Evolutionary conservation across 192 early-diverging fungal genomes (phyloP).

Genomic region (Jimgerdemannia flammicorona): DNA sequence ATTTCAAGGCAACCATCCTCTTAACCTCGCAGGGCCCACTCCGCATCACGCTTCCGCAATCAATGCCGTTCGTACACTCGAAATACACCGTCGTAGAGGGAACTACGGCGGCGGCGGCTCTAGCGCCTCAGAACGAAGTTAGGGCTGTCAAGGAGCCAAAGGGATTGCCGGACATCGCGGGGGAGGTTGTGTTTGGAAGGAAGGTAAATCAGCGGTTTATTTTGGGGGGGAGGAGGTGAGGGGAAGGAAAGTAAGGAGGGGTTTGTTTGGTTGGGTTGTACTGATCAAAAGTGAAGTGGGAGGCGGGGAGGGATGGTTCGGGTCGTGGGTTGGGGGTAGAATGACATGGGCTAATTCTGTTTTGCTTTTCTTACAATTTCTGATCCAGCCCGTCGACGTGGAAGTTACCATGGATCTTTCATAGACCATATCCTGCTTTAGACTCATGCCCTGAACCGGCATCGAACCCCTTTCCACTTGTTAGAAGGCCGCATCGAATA

Average conservation of each 20-base stretch:
- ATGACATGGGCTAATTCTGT: neutral
- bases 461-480: no score
- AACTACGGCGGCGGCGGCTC: neutral
- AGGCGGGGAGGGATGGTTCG: no score
- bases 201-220: neutral
- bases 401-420: neutral
- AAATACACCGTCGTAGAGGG: conserved; percentile 41
- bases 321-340: neutral
- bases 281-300: no score
- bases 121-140: neutral
- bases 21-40: conserved; percentile 57
- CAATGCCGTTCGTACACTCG: conserved; percentile 79
- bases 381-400: neutral
- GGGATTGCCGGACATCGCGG: conserved; percentile 28
- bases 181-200: conserved; percentile 27
- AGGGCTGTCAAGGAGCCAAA: conserved; percentile 3
- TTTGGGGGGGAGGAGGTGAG: neutral
- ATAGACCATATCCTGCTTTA: neutral
- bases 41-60: conserved; percentile 59
- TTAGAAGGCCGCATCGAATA: no score
- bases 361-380: neutral
- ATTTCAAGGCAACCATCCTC: conserved; percentile 73
- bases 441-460: no score
- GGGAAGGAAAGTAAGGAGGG: neutral
- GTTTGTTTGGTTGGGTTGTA: neutral